These are phyloP conservation scores for Phytophthora capsici DNA, from an alignment of 352 stramenopile species.

Conservation along the genomic window DNA sequence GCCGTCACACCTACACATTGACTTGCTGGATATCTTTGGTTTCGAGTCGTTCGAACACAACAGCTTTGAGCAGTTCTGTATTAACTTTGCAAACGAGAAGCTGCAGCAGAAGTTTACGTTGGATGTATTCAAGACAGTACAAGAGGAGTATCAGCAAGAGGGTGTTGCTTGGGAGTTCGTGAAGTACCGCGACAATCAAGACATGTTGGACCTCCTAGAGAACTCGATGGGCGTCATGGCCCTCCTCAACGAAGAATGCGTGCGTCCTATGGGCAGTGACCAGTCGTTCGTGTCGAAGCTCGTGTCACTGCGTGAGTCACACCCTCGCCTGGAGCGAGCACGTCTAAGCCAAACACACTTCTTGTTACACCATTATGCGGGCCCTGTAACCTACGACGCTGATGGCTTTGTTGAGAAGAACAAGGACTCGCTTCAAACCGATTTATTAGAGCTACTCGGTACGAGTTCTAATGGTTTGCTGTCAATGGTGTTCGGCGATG, in stretches of 20 bases:
- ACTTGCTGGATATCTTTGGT: slow-evolving; percentile 97
- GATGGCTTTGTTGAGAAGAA: slow-evolving; percentile 91
- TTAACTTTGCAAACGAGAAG: slow-evolving; percentile 97
- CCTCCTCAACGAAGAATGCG: slow-evolving; percentile 92
- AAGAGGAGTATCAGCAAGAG: slow-evolving; percentile 84
- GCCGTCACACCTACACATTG: slow-evolving; percentile 86
- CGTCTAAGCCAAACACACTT: slow-evolving; percentile 81
- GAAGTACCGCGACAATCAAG: slow-evolving; percentile 90
- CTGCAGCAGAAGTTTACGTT: slow-evolving; percentile 92
- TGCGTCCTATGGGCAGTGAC: slow-evolving; percentile 88
- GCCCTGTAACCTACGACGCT: slow-evolving; percentile 81
- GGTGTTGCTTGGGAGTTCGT: slow-evolving; percentile 82
- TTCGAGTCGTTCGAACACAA: slow-evolving; percentile 96
- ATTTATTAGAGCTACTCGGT: slow-evolving; percentile 74
- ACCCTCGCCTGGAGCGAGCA: slow-evolving; percentile 81
- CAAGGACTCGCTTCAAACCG: slow-evolving; percentile 83
- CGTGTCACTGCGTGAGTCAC: slow-evolving; percentile 78
- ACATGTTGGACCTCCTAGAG: slow-evolving; percentile 91
- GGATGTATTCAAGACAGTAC: slow-evolving; percentile 89
- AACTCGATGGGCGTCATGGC: slow-evolving; percentile 90
- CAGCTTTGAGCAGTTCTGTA: slow-evolving; percentile 96
- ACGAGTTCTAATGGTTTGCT: slow-evolving; percentile 80
- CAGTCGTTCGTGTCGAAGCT: slow-evolving; percentile 90
- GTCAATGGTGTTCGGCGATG: slow-evolving; percentile 71
- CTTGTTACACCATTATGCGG: slow-evolving; percentile 84